A percentile compares a stretch with the other conserved stretches of the same genome.
Conservation (phyloP, 148 eudicot genomes). For the Rhododendron ovatum region DNA sequence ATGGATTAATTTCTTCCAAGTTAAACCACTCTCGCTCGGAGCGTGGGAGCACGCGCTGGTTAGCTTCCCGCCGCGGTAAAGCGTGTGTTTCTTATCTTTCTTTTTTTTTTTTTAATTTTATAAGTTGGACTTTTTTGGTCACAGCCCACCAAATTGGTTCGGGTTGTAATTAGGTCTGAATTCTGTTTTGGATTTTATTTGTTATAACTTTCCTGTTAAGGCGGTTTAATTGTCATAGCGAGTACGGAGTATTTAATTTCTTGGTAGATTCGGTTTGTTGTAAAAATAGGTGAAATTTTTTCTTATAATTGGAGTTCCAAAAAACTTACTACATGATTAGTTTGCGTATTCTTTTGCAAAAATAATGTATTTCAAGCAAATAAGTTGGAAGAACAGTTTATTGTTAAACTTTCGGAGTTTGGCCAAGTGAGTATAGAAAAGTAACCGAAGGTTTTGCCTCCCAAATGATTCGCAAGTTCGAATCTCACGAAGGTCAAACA, state of each 20-base stretch:
- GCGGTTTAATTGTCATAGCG: background rate
- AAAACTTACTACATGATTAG: background rate
- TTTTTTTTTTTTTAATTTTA: too few species aligned
- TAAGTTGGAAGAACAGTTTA: background rate
- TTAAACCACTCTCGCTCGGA: background rate
- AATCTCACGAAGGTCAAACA: too few species aligned
- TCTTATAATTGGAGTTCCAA: too few species aligned
- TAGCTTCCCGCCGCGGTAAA: background rate
- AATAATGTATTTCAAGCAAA: background rate
- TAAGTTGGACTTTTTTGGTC: background rate
- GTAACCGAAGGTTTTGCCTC: too few species aligned
- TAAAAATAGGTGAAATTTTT: background rate
- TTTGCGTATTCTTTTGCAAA: background rate
- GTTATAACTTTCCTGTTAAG: background rate
- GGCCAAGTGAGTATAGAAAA: too few species aligned
- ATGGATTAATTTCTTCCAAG: background rate
- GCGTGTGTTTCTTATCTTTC: background rate
- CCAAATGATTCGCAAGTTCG: too few species aligned
- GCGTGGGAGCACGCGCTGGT: background rate
- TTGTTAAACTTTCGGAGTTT: too few species aligned
- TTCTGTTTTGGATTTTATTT: background rate
- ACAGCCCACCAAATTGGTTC: background rate
- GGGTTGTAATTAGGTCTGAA: background rate
- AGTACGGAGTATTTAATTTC: background rate
- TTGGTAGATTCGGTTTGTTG: background rate